Evolutionary conservation across 345 rosid species (phyloP), one percentile per base, ranked within the genome.

Genomic region (Arabis alpina): DNA sequence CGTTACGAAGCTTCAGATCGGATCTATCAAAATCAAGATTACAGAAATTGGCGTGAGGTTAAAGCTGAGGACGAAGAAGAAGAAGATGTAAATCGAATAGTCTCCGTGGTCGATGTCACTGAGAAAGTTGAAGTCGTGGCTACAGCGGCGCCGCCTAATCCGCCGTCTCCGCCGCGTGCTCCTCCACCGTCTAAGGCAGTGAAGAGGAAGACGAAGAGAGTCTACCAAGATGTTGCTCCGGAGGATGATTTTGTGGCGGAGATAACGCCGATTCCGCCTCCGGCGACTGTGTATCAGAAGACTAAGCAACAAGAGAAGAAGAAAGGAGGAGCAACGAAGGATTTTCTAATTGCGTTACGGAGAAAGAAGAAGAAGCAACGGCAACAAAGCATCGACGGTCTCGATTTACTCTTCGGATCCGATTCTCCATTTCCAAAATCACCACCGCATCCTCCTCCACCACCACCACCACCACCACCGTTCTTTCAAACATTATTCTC

Each of bases 341-440:
- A 90, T 5, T 81, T 90, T 72, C 77, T 87, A 30, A 75, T 16
- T 41, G 76, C 91, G 9, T 10, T 88, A 7, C 74, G 82, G 58
- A 79, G 83, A 61, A 87, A 47, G 82, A 87, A 68, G 78, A 90
- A 87, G 86, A 83, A 83, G 60, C 96, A 81, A 54, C 70, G 97
- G 52, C 95, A 93, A 79, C 87, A 82, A 74, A 93, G 98, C 76
- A 83, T 85, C 23, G 98, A 92, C 65, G 86, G 86, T 57, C 90
- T 92, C 8, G 97, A 83, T 27, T 59, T 75, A 65, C 83, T 92
- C 63, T 84, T 92, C 65, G 64, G 79, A 45, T 79, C 77, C 14
- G 54, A 61, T 30, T 10, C 63, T 60, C 54, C 23, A 5, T 68
- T 58, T 2, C 19, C 6, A 7, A 1, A 3, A 15, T 84, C 87